A percentile compares a stretch with the other conserved stretches of the same genome.
Evolutionary conservation across 306 rosid genomes (phyloP).

Genomic region (Lotus japonicus): DNA sequence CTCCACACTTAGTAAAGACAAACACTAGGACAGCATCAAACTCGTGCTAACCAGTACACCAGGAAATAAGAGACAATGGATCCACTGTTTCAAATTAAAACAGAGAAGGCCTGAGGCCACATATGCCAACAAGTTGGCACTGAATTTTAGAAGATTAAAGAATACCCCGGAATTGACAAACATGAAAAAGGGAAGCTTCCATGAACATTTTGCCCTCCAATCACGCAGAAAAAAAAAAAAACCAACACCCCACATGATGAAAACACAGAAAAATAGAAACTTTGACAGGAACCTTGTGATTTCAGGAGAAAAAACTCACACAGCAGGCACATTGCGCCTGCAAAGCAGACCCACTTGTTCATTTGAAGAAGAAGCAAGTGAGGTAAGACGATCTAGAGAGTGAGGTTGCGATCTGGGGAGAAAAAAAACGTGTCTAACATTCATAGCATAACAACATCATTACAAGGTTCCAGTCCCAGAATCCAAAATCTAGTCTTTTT

Average conservation of each 20-base stretch:
- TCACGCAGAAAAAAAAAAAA: conserved; percentile 36
- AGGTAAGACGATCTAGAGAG: conserved; percentile 19
- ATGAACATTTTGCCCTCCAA: conserved; percentile 3
- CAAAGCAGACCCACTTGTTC: conserved; percentile 8
- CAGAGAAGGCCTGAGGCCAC: conserved; percentile 9
- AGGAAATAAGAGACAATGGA: conserved; percentile 7
- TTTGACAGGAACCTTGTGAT: neutral
- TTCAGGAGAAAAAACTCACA: neutral
- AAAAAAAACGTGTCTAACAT: neutral
- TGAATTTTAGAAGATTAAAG: neutral
- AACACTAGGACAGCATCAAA: conserved; percentile 21
- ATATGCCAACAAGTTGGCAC: conserved; percentile 13
- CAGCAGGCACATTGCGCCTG: neutral
- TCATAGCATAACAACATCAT: neutral
- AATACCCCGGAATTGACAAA: conserved; percentile 16
- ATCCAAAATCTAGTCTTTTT: neutral
- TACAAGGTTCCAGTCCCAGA: neutral
- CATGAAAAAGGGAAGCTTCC: conserved; percentile 19
- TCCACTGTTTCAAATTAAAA: conserved; percentile 16
- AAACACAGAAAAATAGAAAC: neutral
- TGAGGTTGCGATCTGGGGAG: conserved; percentile 19
- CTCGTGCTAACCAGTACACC: conserved; percentile 17
- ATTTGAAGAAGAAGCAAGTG: conserved; percentile 5
- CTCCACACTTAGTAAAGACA: neutral
- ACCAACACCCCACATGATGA: conserved; percentile 9